A percentile compares a stretch with the other conserved stretches of the same genome.
These are phyloP conservation scores for Akanthomyces muscarius DNA, from an alignment of 2,329 filamentous ascomycete species.

Conservation along the genomic window DNA sequence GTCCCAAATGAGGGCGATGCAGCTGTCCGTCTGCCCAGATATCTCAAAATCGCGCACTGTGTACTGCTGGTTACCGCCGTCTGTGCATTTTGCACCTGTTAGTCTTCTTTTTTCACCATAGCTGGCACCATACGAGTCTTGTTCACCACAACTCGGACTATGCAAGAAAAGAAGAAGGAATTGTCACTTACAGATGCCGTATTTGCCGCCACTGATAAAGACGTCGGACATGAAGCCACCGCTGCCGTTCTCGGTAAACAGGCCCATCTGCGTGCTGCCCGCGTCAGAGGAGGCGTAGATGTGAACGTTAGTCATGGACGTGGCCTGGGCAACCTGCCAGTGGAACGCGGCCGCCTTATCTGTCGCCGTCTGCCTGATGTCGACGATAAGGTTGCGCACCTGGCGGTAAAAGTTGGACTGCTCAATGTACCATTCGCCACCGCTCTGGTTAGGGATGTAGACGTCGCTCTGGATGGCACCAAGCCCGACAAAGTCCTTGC, in stretches of 20 bases:
- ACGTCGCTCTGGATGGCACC: slow-evolving; percentile 14
- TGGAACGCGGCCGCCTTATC: background rate
- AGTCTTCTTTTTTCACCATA: too few species aligned
- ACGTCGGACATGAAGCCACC: slow-evolving; percentile 10
- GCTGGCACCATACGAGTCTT: too few species aligned
- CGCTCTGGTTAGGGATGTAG: slow-evolving; percentile 7
- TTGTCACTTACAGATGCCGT: background rate
- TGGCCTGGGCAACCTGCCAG: slow-evolving; percentile 3
- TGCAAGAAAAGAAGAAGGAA: too few species aligned
- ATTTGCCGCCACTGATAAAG: slow-evolving; percentile 3
- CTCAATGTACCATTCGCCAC: slow-evolving; percentile 13
- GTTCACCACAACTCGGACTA: too few species aligned
- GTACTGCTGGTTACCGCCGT: slow-evolving; percentile 15
- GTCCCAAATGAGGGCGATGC: slow-evolving; percentile 18
- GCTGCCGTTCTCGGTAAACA: slow-evolving; percentile 5
- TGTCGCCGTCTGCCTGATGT: background rate
- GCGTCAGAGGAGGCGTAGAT: background rate
- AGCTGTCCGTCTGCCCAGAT: background rate
- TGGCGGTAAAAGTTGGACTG: slow-evolving; percentile 16
- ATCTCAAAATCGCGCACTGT: slow-evolving; percentile 10
- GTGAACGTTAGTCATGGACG: slow-evolving; percentile 12
- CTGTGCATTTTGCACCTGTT: too few species aligned
- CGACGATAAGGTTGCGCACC: slow-evolving; percentile 18
- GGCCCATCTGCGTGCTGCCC: background rate
- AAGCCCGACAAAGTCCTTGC: background rate